phyloP scores from a whole-genome alignment of 1,284 basidiomycete species.

The Mycena citricolor region DNA sequence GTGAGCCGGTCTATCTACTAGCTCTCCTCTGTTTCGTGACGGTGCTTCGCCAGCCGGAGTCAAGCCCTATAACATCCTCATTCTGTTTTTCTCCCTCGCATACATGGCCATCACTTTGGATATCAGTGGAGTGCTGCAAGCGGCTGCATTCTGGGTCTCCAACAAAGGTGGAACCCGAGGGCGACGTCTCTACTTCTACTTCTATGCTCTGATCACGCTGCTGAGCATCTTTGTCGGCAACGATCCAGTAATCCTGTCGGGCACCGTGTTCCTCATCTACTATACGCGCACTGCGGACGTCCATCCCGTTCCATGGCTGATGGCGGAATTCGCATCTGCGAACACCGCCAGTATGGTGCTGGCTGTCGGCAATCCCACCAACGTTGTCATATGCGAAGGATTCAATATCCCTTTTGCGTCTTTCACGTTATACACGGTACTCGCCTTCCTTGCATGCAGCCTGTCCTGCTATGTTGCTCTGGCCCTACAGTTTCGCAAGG shows the following conservation, averaged over 20 bases:
- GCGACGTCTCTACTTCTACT: constrained; percentile 69
- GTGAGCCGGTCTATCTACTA: constrained; percentile 9
- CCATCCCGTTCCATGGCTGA: constrained; percentile 47
- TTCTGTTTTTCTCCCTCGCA: constrained; percentile 88
- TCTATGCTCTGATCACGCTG: constrained; percentile 79
- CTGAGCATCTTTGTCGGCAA: constrained; percentile 89
- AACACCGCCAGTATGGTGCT: constrained; percentile 78
- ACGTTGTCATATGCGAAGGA: constrained; percentile 69
- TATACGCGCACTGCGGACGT: constrained; percentile 71
- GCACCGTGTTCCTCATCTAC: constrained; percentile 86
- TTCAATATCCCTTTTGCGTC: constrained; percentile 60
- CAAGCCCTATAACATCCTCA: constrained; percentile 90
- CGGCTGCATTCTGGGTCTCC: constrained; percentile 86
- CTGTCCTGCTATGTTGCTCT: constrained; percentile 54
- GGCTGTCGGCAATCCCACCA: constrained; percentile 74
- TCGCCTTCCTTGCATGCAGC: constrained; percentile 69
- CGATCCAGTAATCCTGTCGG: constrained; percentile 85
- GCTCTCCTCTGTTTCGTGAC: too few relatives aligned
- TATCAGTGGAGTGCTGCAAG: constrained; percentile 83
- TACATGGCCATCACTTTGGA: constrained; percentile 95
- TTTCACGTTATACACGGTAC: constrained; percentile 69
- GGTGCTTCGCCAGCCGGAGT: constrained; percentile 65
- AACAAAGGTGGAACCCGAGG: constrained; percentile 74
- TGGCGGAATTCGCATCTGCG: constrained; percentile 63
- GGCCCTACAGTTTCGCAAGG: constrained; percentile 50